Conservation (phyloP, 805 yeast genomes). For the Zygosaccharomyces siamensis region DNA sequence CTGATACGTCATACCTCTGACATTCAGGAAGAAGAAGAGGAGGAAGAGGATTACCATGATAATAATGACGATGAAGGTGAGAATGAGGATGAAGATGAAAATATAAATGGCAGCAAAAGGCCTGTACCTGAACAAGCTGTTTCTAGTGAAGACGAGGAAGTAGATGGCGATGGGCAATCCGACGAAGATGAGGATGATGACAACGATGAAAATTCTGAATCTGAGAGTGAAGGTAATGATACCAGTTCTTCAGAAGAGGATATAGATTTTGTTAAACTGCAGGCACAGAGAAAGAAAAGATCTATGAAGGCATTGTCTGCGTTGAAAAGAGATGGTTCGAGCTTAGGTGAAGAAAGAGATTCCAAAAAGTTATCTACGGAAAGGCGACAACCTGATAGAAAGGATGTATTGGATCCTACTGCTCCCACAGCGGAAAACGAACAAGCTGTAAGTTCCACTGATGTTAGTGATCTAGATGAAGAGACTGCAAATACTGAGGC, state of each 20-base stretch:
- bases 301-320: slow-evolving; percentile 46
- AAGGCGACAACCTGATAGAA: neutral
- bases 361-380: slow-evolving; percentile 9
- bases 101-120: slow-evolving; percentile 12
- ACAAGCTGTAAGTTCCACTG: slow-evolving; percentile 35
- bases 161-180: slow-evolving; percentile 22
- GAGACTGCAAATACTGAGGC: slow-evolving; percentile 17
- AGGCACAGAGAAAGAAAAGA: slow-evolving; percentile 59
- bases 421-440: slow-evolving; percentile 51
- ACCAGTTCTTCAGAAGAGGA: slow-evolving; percentile 60
- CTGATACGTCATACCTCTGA: slow-evolving; percentile 34
- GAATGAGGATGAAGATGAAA: slow-evolving; percentile 20
- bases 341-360: slow-evolving; percentile 22
- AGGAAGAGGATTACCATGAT: slow-evolving; percentile 23
- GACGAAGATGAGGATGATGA: slow-evolving; percentile 22
- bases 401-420: neutral
- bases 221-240: slow-evolving; percentile 33
- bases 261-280: slow-evolving; percentile 66
- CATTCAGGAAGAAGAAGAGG: slow-evolving; percentile 24
- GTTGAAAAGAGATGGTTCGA: slow-evolving; percentile 33
- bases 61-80: slow-evolving; percentile 16
- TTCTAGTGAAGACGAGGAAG: slow-evolving; percentile 1
- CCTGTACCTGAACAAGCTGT: slow-evolving; percentile 20
- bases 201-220: slow-evolving; percentile 37
- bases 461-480: slow-evolving; percentile 25